These are phyloP conservation scores for Pharus latifolius DNA, from an alignment of 176 grass and related monocot species.

Conservation along the genomic window DNA sequence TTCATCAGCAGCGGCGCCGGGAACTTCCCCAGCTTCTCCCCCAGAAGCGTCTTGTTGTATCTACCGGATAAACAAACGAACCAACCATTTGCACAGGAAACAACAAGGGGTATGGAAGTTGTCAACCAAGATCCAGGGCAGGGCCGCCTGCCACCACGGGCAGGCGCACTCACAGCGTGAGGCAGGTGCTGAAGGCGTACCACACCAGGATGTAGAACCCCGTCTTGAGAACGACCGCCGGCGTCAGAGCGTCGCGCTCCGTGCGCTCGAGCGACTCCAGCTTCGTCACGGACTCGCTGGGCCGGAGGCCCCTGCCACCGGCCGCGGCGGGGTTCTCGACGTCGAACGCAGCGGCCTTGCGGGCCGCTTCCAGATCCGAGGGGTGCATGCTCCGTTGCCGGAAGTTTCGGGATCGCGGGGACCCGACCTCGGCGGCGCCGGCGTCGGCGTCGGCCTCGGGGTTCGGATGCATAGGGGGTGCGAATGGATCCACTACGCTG, in stretches of 20 bases:
- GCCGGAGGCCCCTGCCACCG: conserved; percentile 24
- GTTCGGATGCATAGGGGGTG: conserved; percentile 22
- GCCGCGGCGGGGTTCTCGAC: conserved; percentile 35
- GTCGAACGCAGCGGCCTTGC: conserved; percentile 38
- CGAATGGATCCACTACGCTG: neutral
- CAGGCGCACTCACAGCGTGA: conserved; percentile 79
- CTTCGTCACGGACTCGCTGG: conserved; percentile 76
- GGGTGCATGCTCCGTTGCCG: conserved; percentile 54
- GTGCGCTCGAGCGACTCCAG: conserved; percentile 65
- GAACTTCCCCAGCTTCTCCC: conserved; percentile 97
- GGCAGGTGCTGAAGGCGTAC: conserved; percentile 98
- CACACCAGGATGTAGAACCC: conserved; percentile 85
- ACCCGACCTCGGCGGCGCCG: conserved; percentile 23
- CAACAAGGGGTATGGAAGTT: neutral
- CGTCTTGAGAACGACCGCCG: conserved; percentile 52
- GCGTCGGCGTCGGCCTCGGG: conserved; percentile 19
- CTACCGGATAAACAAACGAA: conserved; percentile 20
- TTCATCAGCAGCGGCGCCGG: conserved; percentile 99
- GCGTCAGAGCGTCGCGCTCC: conserved; percentile 46
- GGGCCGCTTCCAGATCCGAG: conserved; percentile 23
- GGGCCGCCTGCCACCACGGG: too few relatives aligned
- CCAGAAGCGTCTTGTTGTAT: conserved; percentile 96
- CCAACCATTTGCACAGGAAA: neutral
- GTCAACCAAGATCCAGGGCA: conserved; percentile 3
- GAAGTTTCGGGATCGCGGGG: conserved; percentile 54